Evolutionary conservation across 75 land plant genomes (phyloP), one percentile per base, ranked within the genome.

Genomic region (Pinus taeda): DNA sequence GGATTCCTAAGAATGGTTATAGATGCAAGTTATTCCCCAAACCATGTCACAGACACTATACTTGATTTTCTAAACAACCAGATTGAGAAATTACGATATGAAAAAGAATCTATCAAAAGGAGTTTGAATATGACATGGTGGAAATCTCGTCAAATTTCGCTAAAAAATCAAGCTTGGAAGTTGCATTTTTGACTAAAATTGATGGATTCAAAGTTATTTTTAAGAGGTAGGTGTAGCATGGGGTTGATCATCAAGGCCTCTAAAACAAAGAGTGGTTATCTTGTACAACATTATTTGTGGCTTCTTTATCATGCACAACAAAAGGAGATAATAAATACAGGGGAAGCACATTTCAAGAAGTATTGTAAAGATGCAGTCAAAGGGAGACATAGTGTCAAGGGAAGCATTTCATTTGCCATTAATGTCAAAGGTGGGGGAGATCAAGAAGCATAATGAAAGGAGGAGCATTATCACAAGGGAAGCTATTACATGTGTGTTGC

Each of bases 11-110:
- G 77, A 76, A 84, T 82, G 80, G 90, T 93, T 93, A 49, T 86
- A 69, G 85, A 83, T 62, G 86, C 88, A 56, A 92, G 92, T 14
- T 87, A 83, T 65, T 74, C 77, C 2, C 91, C 93, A 4, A 91
- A 85, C 64, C 89, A 90, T 78, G 84, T 87, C 45, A 90, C 92
- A 13, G 89, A 90, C 45, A 87, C 89, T 36, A 85, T 78, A 24
- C 74, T 90, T 66, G 89, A 90, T 77, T 85, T 71, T 77, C 80
- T 90, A 57, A 84, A 76, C 55, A 88, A 79, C 63, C 83, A 85
- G 75, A 85, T 90, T 56, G 92, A 90, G 63, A 90, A 81, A 60
- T 12, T 77, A 65, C 85, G 83, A 76, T 65, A 78, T 37, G 78
- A 89, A 20, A 85, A 85, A 75, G 81, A 79, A 65, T 83, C 83